Conservation (phyloP, 192 early-diverging fungal species). For the Coemansia furcata region DNA sequence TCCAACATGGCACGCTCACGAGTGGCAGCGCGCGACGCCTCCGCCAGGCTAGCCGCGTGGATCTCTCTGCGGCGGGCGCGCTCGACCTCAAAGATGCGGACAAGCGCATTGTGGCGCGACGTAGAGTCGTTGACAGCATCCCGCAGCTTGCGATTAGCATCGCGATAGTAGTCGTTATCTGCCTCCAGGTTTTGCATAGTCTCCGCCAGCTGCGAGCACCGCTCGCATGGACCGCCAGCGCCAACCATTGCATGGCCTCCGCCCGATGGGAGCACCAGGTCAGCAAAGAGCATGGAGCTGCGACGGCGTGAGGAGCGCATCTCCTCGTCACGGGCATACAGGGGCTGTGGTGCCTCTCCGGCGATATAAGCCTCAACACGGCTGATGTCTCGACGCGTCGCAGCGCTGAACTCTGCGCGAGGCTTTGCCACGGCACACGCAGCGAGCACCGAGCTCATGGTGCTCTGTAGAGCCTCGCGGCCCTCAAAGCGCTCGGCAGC, state of each 20-base stretch:
- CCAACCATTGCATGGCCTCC: neutral
- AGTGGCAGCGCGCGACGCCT: conserved; percentile 25
- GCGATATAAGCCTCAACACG: neutral
- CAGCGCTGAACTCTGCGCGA: neutral
- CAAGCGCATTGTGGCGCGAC: conserved; percentile 53
- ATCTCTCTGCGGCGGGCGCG: conserved; percentile 25
- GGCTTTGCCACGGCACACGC: neutral
- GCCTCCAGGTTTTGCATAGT: conserved; percentile 34
- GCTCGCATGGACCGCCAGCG: conserved; percentile 11
- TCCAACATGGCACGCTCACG: conserved; percentile 21
- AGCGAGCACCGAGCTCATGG: neutral
- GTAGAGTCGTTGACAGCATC: conserved; percentile 29
- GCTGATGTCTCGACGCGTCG: neutral
- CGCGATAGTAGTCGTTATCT: conserved; percentile 57
- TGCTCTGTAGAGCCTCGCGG: neutral
- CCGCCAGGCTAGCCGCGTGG: conserved; percentile 21
- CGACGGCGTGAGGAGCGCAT: conserved; percentile 36
- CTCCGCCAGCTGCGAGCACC: conserved; percentile 41
- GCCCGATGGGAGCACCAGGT: conserved; percentile 26
- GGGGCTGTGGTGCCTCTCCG: neutral
- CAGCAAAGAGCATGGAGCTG: conserved; percentile 44
- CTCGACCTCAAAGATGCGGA: conserved; percentile 44
- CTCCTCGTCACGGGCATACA: conserved; percentile 12
- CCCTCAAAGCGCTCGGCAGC: conserved; percentile 3
- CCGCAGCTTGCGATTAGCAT: conserved; percentile 51